Conservation (phyloP, 495 filamentous ascomycete genomes). For the Aspergillus panamensis region DNA sequence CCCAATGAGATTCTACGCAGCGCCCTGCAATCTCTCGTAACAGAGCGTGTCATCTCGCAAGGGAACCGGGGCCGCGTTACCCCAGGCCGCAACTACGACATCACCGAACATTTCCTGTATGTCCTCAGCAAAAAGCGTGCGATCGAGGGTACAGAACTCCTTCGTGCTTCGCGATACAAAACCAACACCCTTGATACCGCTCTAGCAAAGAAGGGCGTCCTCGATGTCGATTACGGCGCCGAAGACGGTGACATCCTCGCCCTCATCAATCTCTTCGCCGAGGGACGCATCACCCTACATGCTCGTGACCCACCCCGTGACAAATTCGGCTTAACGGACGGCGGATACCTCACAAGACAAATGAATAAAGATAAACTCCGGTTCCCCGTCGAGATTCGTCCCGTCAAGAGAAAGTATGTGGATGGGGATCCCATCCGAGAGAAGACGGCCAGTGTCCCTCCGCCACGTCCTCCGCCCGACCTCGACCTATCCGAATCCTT, state of each 20-base stretch:
- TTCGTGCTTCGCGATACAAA: conserved; percentile 58
- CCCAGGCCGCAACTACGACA: conserved; percentile 53
- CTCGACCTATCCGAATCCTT: neutral
- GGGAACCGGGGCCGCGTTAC: conserved; percentile 51
- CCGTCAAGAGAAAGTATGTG: conserved; percentile 54
- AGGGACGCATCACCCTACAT: conserved; percentile 53
- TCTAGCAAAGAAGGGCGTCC: conserved; percentile 38
- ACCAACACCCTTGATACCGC: conserved; percentile 48
- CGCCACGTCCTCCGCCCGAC: conserved; percentile 28
- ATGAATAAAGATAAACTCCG: conserved; percentile 63
- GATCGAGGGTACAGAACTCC: conserved; percentile 46
- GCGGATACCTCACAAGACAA: conserved; percentile 65
- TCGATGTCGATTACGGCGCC: conserved; percentile 33
- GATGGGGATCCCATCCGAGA: conserved; percentile 54
- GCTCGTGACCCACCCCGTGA: conserved; percentile 58
- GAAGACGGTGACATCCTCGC: conserved; percentile 68
- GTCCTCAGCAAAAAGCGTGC: conserved; percentile 44
- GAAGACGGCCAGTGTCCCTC: conserved; percentile 18
- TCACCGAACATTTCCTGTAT: conserved; percentile 54
- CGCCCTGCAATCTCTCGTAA: conserved; percentile 55
- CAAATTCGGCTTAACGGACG: conserved; percentile 68
- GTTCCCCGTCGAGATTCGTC: conserved; percentile 60
- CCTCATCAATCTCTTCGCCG: conserved; percentile 62
- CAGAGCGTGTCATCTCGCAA: conserved; percentile 56
- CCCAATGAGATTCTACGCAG: conserved; percentile 47